Percentiles rank a stretch among this genome's conserved stretches.
phyloP scores from a whole-genome alignment of 1,284 basidiomycete genomes.

The Sanghuangporus weigelae region DNA sequence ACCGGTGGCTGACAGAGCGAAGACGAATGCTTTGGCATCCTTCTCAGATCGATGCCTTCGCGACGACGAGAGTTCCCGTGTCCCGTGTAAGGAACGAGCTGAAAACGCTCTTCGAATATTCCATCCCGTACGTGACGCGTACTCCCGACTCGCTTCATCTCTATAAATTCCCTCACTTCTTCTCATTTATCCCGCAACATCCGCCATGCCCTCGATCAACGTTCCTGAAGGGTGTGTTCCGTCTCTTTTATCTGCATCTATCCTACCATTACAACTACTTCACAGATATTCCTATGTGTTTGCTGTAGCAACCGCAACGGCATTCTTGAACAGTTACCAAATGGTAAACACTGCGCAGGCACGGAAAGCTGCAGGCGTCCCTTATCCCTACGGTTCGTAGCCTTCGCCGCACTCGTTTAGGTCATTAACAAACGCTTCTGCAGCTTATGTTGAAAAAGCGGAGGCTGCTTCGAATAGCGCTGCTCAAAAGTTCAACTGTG shows the following conservation, averaged over 20 bases:
- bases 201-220: conserved; percentile 28
- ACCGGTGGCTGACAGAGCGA: not conserved
- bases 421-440: not conserved
- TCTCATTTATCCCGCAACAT: not conserved
- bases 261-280: not conserved
- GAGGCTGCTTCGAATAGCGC: conserved; percentile 33
- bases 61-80: not conserved
- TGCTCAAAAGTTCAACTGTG: conserved; percentile 43
- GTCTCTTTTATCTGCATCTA: not conserved
- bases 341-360: conserved; percentile 37
- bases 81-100: not conserved
- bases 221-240: conserved; percentile 33
- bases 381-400: conserved; percentile 55
- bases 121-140: not conserved
- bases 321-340: conserved; percentile 49
- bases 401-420: not conserved
- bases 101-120: not conserved
- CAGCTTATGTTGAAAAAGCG: conserved; percentile 51
- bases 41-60: conserved; percentile 1
- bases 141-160: too few relatives aligned
- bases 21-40: not conserved
- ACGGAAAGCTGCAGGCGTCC: conserved; percentile 49
- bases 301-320: conserved; percentile 46
- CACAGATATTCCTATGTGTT: conserved; percentile 46
- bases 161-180: too few relatives aligned